Percentiles rank a stretch among this genome's conserved stretches.
These are phyloP conservation scores for Calvatia gigantea DNA, from an alignment of 768 basidiomycete species.

Conservation along the genomic window DNA sequence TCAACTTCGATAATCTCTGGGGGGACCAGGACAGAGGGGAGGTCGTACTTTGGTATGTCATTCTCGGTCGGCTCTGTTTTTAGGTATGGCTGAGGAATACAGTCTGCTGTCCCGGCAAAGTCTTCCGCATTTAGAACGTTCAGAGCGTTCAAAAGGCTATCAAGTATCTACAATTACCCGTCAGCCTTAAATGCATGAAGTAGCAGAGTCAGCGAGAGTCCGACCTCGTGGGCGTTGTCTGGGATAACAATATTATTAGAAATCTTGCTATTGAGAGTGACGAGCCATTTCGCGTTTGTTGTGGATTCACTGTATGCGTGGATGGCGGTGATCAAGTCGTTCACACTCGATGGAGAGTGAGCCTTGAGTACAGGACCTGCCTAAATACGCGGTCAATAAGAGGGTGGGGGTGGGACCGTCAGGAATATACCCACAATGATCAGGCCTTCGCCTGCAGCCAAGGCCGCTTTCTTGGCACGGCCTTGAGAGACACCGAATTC, in stretches of 20 bases:
- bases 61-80: not conserved
- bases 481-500: conserved; percentile 86
- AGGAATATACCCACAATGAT: conserved; percentile 48
- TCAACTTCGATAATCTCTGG: conserved; percentile 87
- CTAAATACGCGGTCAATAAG: conserved; percentile 32
- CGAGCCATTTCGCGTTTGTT: conserved; percentile 54
- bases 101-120: conserved; percentile 53
- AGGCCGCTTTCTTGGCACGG: conserved; percentile 76
- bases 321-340: conserved; percentile 69
- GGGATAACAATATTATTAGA: conserved; percentile 37
- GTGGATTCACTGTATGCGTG: conserved; percentile 67
- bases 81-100: conserved; percentile 63
- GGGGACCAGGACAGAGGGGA: conserved; percentile 81
- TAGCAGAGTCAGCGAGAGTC: conserved; percentile 2
- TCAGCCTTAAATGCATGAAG: conserved; percentile 7
- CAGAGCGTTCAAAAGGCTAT: conserved; percentile 62
- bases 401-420: not conserved
- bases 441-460: conserved; percentile 79
- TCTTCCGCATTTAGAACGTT: conserved; percentile 56
- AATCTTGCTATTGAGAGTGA: conserved; percentile 58
- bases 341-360: conserved; percentile 53
- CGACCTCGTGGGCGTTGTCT: conserved; percentile 63
- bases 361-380: conserved; percentile 65
- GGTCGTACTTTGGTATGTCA: conserved; percentile 50
- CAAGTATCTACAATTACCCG: conserved; percentile 56